Conservation (phyloP, 805 yeast genomes). For the Spathaspora gorwiae region DNA sequence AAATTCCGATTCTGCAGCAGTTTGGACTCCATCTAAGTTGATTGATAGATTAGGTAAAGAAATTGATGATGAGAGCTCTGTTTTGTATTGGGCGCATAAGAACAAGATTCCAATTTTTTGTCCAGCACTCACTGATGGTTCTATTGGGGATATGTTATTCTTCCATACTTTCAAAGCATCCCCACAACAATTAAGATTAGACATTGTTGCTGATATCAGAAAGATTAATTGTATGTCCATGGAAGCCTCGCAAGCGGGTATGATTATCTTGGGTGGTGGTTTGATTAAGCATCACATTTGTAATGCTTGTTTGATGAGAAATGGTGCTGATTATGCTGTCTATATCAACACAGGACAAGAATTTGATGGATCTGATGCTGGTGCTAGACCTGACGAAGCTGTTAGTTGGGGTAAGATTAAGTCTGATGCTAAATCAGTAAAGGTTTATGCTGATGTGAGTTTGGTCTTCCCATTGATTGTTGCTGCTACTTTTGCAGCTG, state of each 20-base stretch:
- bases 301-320: constrained; percentile 97
- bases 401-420: constrained; percentile 98
- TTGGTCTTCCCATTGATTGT: constrained; percentile 93
- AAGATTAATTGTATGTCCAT: constrained; percentile 87
- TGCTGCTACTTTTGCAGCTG: constrained; percentile 91
- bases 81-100: constrained; percentile 96
- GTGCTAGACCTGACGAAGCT: constrained; percentile 99
- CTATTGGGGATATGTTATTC: constrained; percentile 97
- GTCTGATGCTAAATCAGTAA: constrained; percentile 86
- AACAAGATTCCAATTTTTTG: constrained; percentile 94
- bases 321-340: constrained; percentile 98
- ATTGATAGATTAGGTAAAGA: constrained; percentile 94
- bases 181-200: constrained; percentile 84
- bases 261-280: constrained; percentile 96
- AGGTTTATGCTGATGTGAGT: constrained; percentile 93
- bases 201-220: constrained; percentile 91
- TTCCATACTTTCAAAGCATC: constrained; percentile 96
- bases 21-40: constrained; percentile 92
- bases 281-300: constrained; percentile 94
- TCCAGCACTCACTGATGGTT: constrained; percentile 97
- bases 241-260: constrained; percentile 93
- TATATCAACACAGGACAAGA: constrained; percentile 98
- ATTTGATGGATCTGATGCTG: constrained; percentile 98
- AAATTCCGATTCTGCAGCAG: constrained; percentile 59
- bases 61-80: constrained; percentile 89